Conservation (phyloP, 495 filamentous ascomycete genomes). For the Elaphomyces granulatus region DNA sequence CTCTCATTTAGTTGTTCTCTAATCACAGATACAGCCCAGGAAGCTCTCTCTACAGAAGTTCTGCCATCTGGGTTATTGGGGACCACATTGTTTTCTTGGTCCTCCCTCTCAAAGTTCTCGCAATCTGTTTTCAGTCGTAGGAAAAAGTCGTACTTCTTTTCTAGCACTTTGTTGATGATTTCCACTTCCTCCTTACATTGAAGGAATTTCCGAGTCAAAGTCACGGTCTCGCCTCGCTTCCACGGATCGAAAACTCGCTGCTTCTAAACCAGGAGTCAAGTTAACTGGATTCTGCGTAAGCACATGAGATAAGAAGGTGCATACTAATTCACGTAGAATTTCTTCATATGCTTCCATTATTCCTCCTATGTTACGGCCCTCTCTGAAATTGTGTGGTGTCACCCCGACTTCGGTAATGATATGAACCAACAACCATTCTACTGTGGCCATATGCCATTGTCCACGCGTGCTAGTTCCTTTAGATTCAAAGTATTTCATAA, state of each 20-base stretch:
- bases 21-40: neutral
- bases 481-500: constrained; percentile 13
- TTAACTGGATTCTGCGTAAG: neutral
- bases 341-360: constrained; percentile 12
- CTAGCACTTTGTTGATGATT: constrained; percentile 8
- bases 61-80: neutral
- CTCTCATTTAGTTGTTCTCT: neutral
- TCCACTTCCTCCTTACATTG: constrained; percentile 16
- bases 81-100: constrained; percentile 1
- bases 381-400: constrained; percentile 13
- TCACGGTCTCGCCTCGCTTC: constrained; percentile 14
- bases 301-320: neutral
- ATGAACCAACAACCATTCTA: constrained; percentile 19
- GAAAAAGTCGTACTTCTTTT: constrained; percentile 14
- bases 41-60: neutral
- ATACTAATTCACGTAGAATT: constrained; percentile 15
- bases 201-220: constrained; percentile 16
- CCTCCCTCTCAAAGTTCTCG: constrained; percentile 14
- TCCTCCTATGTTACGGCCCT: constrained; percentile 15
- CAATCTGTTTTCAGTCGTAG: constrained; percentile 11
- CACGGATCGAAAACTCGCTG: constrained; percentile 14
- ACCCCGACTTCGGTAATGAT: constrained; percentile 15
- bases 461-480: constrained; percentile 10
- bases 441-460: constrained; percentile 14
- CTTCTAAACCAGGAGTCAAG: constrained; percentile 10